Conservation (phyloP, 2,329 filamentous ascomycete genomes). For the Colletotrichum tanaceti region DNA sequence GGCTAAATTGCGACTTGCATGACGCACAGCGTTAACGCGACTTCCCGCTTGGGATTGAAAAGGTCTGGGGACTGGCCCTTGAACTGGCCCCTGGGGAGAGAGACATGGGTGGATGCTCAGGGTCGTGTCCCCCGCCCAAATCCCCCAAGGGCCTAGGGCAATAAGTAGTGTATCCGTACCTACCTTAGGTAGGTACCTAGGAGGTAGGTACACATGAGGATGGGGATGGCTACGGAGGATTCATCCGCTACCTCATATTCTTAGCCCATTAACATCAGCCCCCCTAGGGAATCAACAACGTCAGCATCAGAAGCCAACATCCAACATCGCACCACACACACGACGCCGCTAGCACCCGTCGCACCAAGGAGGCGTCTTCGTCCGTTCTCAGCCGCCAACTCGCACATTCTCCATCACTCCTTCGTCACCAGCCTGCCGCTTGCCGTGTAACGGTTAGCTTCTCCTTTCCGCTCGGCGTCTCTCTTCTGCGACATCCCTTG, state of each 20-base stretch:
- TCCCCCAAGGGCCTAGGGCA: background rate
- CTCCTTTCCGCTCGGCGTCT: background rate
- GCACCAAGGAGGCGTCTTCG: slow-evolving; percentile 1
- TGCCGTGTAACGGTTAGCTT: background rate
- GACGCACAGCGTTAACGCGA: slow-evolving; percentile 17
- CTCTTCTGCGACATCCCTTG: background rate
- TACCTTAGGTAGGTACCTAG: no score
- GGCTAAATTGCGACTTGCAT: slow-evolving; percentile 18
- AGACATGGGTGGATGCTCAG: background rate
- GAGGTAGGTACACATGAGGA: no score
- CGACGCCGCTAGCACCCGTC: background rate
- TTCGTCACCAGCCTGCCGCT: slow-evolving; percentile 2
- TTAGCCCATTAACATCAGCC: background rate
- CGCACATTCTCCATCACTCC: slow-evolving; percentile 6
- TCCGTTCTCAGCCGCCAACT: slow-evolving; percentile 1
- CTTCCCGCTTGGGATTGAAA: background rate
- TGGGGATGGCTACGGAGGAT: no score
- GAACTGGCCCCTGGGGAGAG: slow-evolving; percentile 1
- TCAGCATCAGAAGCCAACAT: slow-evolving; percentile 7
- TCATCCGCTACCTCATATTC: background rate
- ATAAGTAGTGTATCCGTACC: no score
- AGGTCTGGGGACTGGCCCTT: background rate
- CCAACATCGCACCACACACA: background rate
- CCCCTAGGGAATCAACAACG: background rate
- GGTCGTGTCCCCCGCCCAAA: background rate